Evolutionary conservation across 1,139 yeast genomes (phyloP).

Genomic region (Blastobotrys capitulatus): DNA sequence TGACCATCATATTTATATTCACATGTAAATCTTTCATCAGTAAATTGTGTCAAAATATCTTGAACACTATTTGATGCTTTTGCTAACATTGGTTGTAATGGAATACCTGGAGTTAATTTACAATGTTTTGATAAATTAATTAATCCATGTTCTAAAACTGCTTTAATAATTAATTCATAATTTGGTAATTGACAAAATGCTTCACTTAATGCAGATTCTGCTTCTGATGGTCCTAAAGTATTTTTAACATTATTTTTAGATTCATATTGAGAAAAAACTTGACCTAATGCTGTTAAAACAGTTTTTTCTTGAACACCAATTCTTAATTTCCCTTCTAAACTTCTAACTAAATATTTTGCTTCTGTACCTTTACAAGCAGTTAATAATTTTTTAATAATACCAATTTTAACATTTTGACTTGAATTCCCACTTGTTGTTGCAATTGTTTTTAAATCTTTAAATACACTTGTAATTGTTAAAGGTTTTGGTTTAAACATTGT

Average conservation of each 20-base stretch:
- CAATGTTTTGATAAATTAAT: conserved; percentile 60
- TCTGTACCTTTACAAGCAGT: conserved; percentile 86
- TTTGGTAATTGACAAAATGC: conserved; percentile 92
- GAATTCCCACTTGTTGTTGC: conserved; percentile 80
- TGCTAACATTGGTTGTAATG: conserved; percentile 96
- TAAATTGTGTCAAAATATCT: conserved; percentile 85
- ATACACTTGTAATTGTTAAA: conserved; percentile 66
- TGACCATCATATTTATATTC: conserved; percentile 98
- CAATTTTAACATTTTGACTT: conserved; percentile 72
- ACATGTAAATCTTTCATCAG: conserved; percentile 81
- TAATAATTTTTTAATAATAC: conserved; percentile 72
- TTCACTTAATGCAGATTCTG: conserved; percentile 76
- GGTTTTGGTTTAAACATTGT: conserved; percentile 92
- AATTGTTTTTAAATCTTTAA: conserved; percentile 65
- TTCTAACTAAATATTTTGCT: conserved; percentile 84
- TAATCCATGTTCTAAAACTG: conserved; percentile 65
- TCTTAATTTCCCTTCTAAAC: conserved; percentile 86
- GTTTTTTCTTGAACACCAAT: conserved; percentile 94
- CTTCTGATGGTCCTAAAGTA: conserved; percentile 32
- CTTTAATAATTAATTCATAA: conserved; percentile 67
- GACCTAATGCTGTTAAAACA: conserved; percentile 75
- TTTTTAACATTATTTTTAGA: conserved; percentile 19
- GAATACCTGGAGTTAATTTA: conserved; percentile 83
- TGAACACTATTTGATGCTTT: conserved; percentile 91
- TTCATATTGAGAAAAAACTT: conserved; percentile 58